Conservation (phyloP, 2,329 filamentous ascomycete genomes). For the Capronia epimyces region DNA sequence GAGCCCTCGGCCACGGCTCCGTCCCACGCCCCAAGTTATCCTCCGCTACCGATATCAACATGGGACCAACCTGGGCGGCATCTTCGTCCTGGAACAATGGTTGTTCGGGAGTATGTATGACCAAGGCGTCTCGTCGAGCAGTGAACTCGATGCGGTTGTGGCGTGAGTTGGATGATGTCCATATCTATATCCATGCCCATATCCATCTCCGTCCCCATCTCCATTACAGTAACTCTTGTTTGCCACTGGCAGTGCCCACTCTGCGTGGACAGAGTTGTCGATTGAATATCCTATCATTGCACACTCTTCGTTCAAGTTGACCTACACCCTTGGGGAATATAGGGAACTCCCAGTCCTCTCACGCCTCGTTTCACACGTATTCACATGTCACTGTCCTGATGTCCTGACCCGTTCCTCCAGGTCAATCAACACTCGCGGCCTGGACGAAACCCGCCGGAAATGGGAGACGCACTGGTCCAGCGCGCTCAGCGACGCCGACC, state of each 20-base stretch:
- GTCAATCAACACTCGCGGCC: conserved; percentile 44
- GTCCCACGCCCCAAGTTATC: conserved; percentile 25
- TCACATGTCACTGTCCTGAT: too few species aligned
- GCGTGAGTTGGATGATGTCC: conserved; percentile 28
- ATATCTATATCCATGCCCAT: too few species aligned
- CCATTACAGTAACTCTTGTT: too few species aligned
- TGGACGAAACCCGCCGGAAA: conserved; percentile 45
- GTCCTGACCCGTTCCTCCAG: conserved; percentile 19
- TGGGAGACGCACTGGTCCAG: conserved; percentile 53
- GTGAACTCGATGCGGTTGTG: conserved; percentile 51
- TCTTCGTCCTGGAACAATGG: conserved; percentile 59
- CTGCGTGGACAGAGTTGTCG: too few species aligned
- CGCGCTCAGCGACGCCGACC: conserved; percentile 48
- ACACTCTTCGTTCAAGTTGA: too few species aligned
- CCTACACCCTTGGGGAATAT: too few species aligned
- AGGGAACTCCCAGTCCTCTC: too few species aligned
- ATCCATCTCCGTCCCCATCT: not conserved
- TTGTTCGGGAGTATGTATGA: conserved; percentile 49
- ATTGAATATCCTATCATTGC: too few species aligned
- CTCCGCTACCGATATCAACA: conserved; percentile 56
- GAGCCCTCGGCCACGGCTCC: too few species aligned
- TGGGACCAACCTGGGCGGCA: conserved; percentile 54
- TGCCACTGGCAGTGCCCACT: too few species aligned
- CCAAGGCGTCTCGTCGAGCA: conserved; percentile 37
- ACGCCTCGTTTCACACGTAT: too few species aligned